Evolutionary conservation across 805 yeast species (phyloP), one percentile per base, ranked within the genome.

Genomic region (Kodamaea lidongshanica): DNA sequence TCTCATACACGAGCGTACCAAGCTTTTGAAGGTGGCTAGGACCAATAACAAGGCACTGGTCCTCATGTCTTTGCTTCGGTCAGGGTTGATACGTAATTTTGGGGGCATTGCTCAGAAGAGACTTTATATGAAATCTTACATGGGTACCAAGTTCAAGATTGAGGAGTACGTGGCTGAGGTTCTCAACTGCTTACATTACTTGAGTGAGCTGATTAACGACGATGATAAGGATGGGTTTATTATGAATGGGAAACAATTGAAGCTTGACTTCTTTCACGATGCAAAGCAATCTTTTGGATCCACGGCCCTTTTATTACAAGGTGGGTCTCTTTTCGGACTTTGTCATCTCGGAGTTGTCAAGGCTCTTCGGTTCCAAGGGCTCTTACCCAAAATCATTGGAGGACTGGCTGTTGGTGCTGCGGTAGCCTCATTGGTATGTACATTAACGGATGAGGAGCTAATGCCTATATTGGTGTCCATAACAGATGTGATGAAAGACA

Each of bases 331-430:
- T 13, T 92, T 89, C 59, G 97, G 98, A 0, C 61, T 92, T 38
- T 88, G 95, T 46, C 98, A 92, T 54, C 51, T 92, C 19, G 98
- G 98, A 2, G 95, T 88, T 1, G 83, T 89, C 6, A 80, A 81
- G 39, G 89, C 92, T 0, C 62, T 92, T n/a, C 72, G 79, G 37
- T 70, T 71, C 40, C 77, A 80, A 39, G 79, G 82, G 1, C 58
- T 88, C 21, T 61, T 92, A 30, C 98, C 98, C 0, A 61, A 81
- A 23, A 82, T 92, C 2, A 75, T 89, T 13, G 83, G 89, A 5
- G 98, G 98, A 0, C 81, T 88, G 34, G 92, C 96, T 0, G 82
- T 86, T 37, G 98, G 98, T 1, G 94, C 97, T 0, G 79, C 88
- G 2, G 87, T 88, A 12, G 97, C 95, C 0, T 77, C 94, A 0